These are phyloP conservation scores for Hevea brasiliensis DNA, from an alignment of 345 rosid genomes.

Conservation along the genomic window DNA sequence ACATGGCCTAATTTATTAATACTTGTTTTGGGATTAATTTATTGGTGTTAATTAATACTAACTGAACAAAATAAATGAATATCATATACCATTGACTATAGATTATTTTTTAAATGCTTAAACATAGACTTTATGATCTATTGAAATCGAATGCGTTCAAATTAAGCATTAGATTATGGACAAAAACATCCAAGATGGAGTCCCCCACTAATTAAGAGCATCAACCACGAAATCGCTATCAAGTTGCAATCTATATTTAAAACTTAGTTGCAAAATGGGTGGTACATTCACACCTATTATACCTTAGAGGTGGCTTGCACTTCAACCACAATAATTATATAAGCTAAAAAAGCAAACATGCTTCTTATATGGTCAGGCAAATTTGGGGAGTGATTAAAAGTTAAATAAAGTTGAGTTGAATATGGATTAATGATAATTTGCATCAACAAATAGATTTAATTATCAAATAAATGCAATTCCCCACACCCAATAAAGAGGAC, in stretches of 20 bases:
- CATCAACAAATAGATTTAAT: background rate
- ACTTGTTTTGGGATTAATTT: too few relatives aligned
- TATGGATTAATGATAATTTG: background rate
- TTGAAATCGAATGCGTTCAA: too few relatives aligned
- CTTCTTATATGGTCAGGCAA: slow-evolving; percentile 4
- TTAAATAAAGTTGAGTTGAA: background rate
- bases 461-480: too few relatives aligned
- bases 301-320: background rate
- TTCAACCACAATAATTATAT: background rate
- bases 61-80: too few relatives aligned
- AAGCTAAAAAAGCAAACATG: too few relatives aligned
- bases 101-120: too few relatives aligned
- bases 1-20: too few relatives aligned
- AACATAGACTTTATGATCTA: too few relatives aligned
- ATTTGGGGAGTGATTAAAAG: background rate
- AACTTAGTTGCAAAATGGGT: background rate
- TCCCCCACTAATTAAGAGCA: background rate
- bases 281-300: background rate
- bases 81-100: too few relatives aligned
- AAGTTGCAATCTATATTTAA: background rate
- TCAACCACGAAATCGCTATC: background rate
- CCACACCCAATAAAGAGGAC: background rate
- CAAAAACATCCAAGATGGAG: background rate
- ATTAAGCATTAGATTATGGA: too few relatives aligned
- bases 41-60: too few relatives aligned